These are phyloP conservation scores for Russula virescens DNA, from an alignment of 768 basidiomycete species.

Conservation along the genomic window DNA sequence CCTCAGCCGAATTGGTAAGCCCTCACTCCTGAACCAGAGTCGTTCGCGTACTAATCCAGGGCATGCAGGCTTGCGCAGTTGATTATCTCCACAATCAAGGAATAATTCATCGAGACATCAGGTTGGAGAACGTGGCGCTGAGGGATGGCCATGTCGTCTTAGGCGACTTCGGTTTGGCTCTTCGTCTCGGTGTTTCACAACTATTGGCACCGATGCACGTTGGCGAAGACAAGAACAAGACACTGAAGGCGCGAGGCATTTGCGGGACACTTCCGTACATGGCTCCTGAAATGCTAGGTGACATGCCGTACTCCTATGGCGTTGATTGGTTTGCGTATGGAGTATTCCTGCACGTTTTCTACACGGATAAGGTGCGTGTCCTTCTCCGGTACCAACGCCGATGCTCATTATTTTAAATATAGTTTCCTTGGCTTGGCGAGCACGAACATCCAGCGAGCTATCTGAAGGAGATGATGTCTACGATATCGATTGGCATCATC, in stretches of 20 bases:
- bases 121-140: slow-evolving; percentile 89
- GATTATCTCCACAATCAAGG: slow-evolving; percentile 87
- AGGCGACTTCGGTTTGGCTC: slow-evolving; percentile 70
- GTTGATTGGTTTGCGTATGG: slow-evolving; percentile 24
- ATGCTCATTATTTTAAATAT: neutral
- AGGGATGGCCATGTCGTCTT: slow-evolving; percentile 87
- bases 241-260: slow-evolving; percentile 1
- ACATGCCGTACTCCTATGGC: slow-evolving; percentile 17
- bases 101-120: slow-evolving; percentile 94
- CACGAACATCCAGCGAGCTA: slow-evolving; percentile 13
- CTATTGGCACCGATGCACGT: neutral
- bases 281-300: slow-evolving; percentile 21
- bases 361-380: slow-evolving; percentile 12
- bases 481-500: slow-evolving; percentile 1
- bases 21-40: neutral
- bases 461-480: slow-evolving; percentile 15
- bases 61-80: slow-evolving; percentile 46
- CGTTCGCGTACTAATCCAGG: slow-evolving; percentile 1
- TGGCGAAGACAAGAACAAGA: neutral
- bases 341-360: slow-evolving; percentile 18
- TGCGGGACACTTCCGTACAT: slow-evolving; percentile 21
- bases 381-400: neutral
- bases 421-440: slow-evolving; percentile 21
- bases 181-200: slow-evolving; percentile 6
- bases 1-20: slow-evolving; percentile 35